Evolutionary conservation across 2,329 filamentous ascomycete genomes (phyloP), one percentile per base, ranked within the genome.

Genomic region (Monosporascus sp.): DNA sequence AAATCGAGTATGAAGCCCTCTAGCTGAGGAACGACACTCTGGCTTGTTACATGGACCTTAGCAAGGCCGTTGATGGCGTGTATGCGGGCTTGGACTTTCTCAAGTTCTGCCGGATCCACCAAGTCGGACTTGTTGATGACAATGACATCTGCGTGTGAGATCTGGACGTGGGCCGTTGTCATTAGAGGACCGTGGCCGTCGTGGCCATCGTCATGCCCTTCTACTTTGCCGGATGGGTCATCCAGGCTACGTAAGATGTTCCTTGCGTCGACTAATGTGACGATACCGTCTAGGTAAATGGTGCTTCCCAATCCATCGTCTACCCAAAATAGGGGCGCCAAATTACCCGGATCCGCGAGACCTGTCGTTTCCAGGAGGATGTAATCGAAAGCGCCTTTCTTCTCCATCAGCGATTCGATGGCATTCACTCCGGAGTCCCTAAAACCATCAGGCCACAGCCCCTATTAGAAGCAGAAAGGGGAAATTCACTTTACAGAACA

Each of bases 291-390:
- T 0, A 99, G 82, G 70, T 96, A 99, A 63, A 99, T 97, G 38
- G 88, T 92, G 70, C 92, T 96, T 7, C 91, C 93, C 3, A 99
- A 80, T 0, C 92, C 94, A 60, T 97, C 93, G 63, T 99, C 94
- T 25, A 99, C 87, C 94, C 94, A 99, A 74, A 99, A 99, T 15
- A 97, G 75, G 1, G 94, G 94, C 0, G 94, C 94, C 50, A 99
- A 85, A 64, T 97, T 97, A 1, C 94, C 94, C 0, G 94, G 94
- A 66, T 99, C 93, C 5, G 94, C 94, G 6, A 99, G 80, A 0
- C 94, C 94, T 0, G 94, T 97, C 0, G 94, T 99, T 70, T 99
- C 94, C 1, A 99, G 84, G 2, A 99, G 81, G 60, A 99, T 97
- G 73, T 97, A 99, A 74, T 99, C 94, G 67, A 99, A 99, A 5